These are phyloP conservation scores for Earliella scabrosa DNA, from an alignment of 1,284 basidiomycete genomes.

Conservation along the genomic window DNA sequence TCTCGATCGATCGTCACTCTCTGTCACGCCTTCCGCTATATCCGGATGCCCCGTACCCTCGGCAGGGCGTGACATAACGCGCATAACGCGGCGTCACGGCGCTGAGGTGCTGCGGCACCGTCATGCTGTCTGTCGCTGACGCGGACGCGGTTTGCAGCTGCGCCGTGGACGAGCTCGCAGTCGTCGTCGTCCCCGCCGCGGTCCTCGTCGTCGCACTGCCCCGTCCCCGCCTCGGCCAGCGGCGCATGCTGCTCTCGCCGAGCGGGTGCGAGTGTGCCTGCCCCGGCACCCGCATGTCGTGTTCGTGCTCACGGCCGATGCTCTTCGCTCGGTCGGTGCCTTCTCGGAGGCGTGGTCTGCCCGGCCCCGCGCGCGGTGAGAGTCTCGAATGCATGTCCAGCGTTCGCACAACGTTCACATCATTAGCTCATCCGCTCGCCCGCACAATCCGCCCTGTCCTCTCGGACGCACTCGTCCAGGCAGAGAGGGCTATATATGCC, in stretches of 20 bases:
- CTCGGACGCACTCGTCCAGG: no score
- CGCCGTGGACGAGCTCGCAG: neutral
- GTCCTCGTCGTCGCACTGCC: neutral
- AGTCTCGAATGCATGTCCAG: constrained; percentile 11
- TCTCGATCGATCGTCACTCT: constrained; percentile 21
- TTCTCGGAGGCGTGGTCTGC: constrained; percentile 11
- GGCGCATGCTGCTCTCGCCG: neutral
- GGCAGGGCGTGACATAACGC: neutral
- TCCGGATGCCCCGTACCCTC: neutral
- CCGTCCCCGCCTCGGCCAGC: neutral
- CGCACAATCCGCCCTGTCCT: no score
- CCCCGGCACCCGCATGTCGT: constrained; percentile 17
- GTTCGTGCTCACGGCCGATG: neutral
- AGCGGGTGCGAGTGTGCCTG: constrained; percentile 2
- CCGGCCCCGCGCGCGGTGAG: constrained; percentile 12
- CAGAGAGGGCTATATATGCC: constrained; percentile 23
- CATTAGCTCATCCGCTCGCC: constrained; percentile 9
- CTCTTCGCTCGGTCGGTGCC: constrained; percentile 14
- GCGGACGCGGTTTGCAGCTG: no score
- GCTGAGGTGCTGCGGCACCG: constrained; percentile 11
- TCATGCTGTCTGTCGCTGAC: neutral
- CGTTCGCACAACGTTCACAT: constrained; percentile 18
- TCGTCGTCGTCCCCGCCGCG: constrained; percentile 5
- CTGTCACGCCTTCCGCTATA: constrained; percentile 12
- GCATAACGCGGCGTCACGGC: constrained; percentile 6